Percentiles rank a stretch among this genome's conserved stretches.
These are phyloP conservation scores for Clavispora phyllophila DNA, from an alignment of 805 yeast species.

Conservation along the genomic window DNA sequence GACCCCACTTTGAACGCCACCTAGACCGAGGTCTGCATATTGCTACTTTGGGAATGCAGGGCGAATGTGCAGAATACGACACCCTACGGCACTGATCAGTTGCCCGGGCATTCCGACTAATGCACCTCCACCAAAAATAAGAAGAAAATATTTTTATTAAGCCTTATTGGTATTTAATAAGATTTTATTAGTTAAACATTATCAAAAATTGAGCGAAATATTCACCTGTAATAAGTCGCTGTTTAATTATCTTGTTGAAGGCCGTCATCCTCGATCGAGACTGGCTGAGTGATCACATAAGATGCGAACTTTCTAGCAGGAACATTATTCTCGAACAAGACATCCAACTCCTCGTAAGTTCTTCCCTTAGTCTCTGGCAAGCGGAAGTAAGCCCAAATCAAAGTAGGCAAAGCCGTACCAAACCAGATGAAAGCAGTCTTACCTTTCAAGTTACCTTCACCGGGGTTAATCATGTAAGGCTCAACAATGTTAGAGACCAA, in stretches of 20 bases:
- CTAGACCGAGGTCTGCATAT: too few relatives aligned
- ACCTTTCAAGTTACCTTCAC: conserved; percentile 9
- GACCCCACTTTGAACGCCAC: too few relatives aligned
- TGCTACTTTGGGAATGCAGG: too few relatives aligned
- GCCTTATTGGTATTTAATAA: too few relatives aligned
- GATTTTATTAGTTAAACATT: not conserved
- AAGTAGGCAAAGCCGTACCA: conserved; percentile 14
- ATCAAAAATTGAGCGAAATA: not conserved
- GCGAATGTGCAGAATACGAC: too few relatives aligned
- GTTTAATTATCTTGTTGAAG: not conserved
- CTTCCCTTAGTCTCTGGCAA: conserved; percentile 7
- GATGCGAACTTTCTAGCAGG: conserved; percentile 4
- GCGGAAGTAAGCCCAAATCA: conserved; percentile 27
- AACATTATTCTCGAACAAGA: conserved; percentile 7
- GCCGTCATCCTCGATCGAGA: not conserved
- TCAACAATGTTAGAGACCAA: conserved; percentile 9
- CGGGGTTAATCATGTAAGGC: conserved; percentile 8
- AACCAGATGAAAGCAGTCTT: conserved; percentile 9
- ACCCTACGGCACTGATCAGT: too few relatives aligned
- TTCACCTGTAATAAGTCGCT: not conserved
- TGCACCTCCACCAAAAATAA: too few relatives aligned
- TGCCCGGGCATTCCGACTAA: too few relatives aligned
- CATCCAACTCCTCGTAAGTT: conserved; percentile 9
- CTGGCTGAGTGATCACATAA: conserved; percentile 1
- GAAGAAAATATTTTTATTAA: too few relatives aligned